phyloP scores from a whole-genome alignment of 2,329 filamentous ascomycete species.

The Colletotrichum scovillei region DNA sequence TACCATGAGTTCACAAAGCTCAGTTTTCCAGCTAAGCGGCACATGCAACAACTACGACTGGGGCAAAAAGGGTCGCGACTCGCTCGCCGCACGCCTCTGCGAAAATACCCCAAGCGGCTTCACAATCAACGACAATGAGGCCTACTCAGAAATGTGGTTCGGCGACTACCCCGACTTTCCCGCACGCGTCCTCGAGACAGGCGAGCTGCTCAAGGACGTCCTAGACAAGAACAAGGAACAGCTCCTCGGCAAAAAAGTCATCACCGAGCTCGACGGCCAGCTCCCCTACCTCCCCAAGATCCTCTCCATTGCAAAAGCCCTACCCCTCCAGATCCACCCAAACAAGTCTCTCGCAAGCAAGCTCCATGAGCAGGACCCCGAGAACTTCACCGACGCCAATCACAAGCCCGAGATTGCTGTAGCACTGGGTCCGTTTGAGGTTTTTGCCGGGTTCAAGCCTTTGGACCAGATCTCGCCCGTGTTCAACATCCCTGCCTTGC shows the following conservation, averaged over 20 bases:
- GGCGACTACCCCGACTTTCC: slow-evolving; percentile 80
- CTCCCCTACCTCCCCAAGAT: slow-evolving; percentile 78
- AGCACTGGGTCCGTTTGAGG: slow-evolving; percentile 77
- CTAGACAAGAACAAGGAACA: slow-evolving; percentile 70
- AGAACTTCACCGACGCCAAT: slow-evolving; percentile 77
- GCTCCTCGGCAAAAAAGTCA: slow-evolving; percentile 71
- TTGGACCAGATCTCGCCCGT: slow-evolving; percentile 68
- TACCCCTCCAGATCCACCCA: slow-evolving; percentile 81
- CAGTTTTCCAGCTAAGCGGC: slow-evolving; percentile 58
- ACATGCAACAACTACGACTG: slow-evolving; percentile 73
- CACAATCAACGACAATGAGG: slow-evolving; percentile 70
- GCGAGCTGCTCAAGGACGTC: slow-evolving; percentile 73
- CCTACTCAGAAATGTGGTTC: slow-evolving; percentile 80
- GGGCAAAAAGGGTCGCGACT: slow-evolving; percentile 76
- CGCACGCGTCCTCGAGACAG: slow-evolving; percentile 70
- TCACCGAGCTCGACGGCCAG: slow-evolving; percentile 69
- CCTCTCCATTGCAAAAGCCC: slow-evolving; percentile 79
- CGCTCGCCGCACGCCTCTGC: slow-evolving; percentile 73
- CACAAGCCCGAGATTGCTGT: slow-evolving; percentile 86
- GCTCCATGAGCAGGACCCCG: slow-evolving; percentile 72
- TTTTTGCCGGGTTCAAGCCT: slow-evolving; percentile 81
- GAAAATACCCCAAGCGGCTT: slow-evolving; percentile 73
- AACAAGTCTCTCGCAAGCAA: slow-evolving; percentile 74
- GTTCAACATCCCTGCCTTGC: slow-evolving; percentile 66
- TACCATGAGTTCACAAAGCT: slow-evolving; percentile 36